A percentile compares a stretch with the other conserved stretches of the same genome.
Conservation (phyloP, 2,329 filamentous ascomycete species). For the Beauveria asiatica region DNA sequence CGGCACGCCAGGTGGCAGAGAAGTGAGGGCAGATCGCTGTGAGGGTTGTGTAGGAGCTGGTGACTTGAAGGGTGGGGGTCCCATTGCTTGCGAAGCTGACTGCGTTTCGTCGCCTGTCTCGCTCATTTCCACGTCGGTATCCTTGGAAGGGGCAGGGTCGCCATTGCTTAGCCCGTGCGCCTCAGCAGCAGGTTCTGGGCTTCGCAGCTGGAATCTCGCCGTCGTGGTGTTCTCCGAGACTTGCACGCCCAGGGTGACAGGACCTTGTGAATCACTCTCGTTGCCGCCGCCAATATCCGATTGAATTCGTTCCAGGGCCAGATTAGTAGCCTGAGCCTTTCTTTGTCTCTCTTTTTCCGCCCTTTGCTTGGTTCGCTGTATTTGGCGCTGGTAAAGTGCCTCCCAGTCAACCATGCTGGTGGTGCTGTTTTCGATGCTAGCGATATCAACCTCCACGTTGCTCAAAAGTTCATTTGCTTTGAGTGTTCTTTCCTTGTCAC, state of each 20-base stretch:
- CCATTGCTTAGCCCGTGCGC: constrained; percentile 46
- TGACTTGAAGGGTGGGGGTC: constrained; percentile 34
- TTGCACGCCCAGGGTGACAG: constrained; percentile 55
- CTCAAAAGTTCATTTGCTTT: constrained; percentile 86
- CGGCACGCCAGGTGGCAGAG: constrained; percentile 48
- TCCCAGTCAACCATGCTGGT: constrained; percentile 65
- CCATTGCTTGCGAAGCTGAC: constrained; percentile 41
- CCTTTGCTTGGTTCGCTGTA: constrained; percentile 52
- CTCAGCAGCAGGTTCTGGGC: constrained; percentile 30
- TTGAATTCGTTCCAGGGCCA: constrained; percentile 34
- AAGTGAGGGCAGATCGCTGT: constrained; percentile 52
- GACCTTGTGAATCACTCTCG: constrained; percentile 46
- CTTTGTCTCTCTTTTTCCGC: constrained; percentile 56
- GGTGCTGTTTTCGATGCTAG: constrained; percentile 61
- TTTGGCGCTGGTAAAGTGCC: constrained; percentile 65
- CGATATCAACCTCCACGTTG: constrained; percentile 91
- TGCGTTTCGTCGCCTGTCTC: constrained; percentile 41
- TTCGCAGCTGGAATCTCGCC: constrained; percentile 48
- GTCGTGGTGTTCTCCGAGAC: constrained; percentile 45
- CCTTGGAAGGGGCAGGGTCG: constrained; percentile 38
- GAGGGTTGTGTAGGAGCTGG: constrained; percentile 50
- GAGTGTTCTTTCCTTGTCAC: constrained; percentile 73
- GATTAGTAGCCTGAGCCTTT: constrained; percentile 48
- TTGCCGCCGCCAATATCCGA: constrained; percentile 43
- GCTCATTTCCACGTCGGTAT: constrained; percentile 54